Evolutionary conservation across 1,139 yeast species (phyloP).

Genomic region (Taiozyma onychis): DNA sequence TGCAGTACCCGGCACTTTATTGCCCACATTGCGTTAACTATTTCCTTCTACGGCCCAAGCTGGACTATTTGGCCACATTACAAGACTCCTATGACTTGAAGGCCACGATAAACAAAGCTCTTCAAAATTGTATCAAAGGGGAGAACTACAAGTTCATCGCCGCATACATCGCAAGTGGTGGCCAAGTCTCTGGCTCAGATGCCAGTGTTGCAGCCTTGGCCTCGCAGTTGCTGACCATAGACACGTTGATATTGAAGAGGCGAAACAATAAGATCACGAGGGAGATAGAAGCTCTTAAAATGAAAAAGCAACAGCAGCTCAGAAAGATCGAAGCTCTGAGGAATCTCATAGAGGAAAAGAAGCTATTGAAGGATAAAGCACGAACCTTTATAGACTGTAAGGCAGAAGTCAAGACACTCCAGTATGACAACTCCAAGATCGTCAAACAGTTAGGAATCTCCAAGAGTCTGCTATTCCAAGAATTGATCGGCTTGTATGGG

Average conservation of each 20-base stretch:
- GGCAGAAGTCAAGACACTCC: not conserved
- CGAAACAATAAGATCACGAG: slow-evolving; percentile 1
- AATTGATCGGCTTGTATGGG: slow-evolving; percentile 17
- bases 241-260: slow-evolving; percentile 2
- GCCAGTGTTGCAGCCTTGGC: slow-evolving; percentile 4
- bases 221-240: slow-evolving; percentile 5
- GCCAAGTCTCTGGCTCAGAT: not conserved
- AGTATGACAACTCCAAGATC: slow-evolving; percentile 9
- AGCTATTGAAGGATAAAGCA: not conserved
- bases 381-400: not conserved
- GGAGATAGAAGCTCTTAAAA: not conserved
- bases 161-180: not conserved
- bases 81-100: not conserved
- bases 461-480: slow-evolving; percentile 19
- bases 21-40: not conserved
- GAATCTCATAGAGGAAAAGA: not conserved
- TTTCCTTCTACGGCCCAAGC: not conserved
- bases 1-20: not conserved
- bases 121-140: not conserved
- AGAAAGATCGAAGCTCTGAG: not conserved
- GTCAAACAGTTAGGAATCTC: slow-evolving; percentile 19
- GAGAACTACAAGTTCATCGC: not conserved
- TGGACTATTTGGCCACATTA: not conserved
- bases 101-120: not conserved
- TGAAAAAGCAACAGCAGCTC: not conserved